These are phyloP conservation scores for Andrographis paniculata DNA, from an alignment of 305 asterid genomes.

Conservation along the genomic window DNA sequence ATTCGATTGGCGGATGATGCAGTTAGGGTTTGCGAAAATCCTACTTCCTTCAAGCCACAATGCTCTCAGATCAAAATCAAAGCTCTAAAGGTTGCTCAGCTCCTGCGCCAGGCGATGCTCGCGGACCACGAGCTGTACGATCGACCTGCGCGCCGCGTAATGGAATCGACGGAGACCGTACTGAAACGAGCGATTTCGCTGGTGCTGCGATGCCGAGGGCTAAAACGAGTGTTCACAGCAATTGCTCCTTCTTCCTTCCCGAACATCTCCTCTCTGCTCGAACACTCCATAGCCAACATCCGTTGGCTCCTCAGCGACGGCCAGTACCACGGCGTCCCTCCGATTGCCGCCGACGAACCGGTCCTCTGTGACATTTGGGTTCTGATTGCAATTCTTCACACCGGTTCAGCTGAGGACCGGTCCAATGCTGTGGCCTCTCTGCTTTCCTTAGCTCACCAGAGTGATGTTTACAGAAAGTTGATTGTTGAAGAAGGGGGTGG, in stretches of 20 bases:
- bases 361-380: neutral
- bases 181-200: too few relatives aligned
- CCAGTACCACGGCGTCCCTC: neutral
- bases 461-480: neutral
- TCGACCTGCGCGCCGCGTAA: neutral
- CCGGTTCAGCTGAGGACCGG: neutral
- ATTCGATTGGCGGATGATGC: neutral
- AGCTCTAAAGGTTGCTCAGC: neutral
- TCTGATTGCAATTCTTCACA: neutral
- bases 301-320: neutral
- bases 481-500: neutral
- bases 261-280: too few relatives aligned
- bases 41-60: too few relatives aligned
- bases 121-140: neutral
- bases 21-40: too few relatives aligned
- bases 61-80: neutral
- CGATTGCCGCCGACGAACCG: neutral
- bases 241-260: too few relatives aligned
- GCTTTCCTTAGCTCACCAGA: neutral
- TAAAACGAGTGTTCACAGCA: too few relatives aligned
- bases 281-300: neutral
- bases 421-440: neutral
- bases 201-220: too few relatives aligned
- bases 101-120: neutral
- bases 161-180: too few relatives aligned